Evolutionary conservation across 2,329 filamentous ascomycete species (phyloP).

Genomic region (Aspergillus novoparasiticus): DNA sequence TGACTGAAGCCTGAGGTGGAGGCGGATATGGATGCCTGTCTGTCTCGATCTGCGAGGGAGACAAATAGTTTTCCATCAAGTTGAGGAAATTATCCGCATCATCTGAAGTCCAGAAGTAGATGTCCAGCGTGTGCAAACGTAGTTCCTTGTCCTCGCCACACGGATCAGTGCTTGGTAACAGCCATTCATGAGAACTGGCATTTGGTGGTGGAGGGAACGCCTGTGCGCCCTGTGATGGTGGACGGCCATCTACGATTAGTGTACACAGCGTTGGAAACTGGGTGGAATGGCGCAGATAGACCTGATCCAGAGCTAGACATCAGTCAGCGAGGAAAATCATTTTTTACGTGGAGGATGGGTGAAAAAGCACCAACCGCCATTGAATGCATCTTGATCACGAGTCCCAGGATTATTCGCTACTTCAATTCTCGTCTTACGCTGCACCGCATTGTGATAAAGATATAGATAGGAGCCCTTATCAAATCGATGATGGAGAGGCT

Average conservation of each 20-base stretch:
- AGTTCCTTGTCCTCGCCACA: slow-evolving; percentile 54
- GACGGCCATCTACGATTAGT: slow-evolving; percentile 53
- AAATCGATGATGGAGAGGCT: slow-evolving; percentile 63
- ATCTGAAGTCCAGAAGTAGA: slow-evolving; percentile 66
- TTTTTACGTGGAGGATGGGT: not conserved
- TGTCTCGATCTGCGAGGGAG: slow-evolving; percentile 50
- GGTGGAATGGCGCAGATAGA: slow-evolving; percentile 58
- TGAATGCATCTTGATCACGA: slow-evolving; percentile 65
- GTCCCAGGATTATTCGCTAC: slow-evolving; percentile 66
- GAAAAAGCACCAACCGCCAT: slow-evolving; percentile 52
- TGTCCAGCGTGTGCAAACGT: slow-evolving; percentile 61
- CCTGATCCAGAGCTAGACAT: slow-evolving; percentile 52
- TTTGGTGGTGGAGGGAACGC: slow-evolving; percentile 28
- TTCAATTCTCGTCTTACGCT: slow-evolving; percentile 59
- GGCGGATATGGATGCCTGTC: slow-evolving; percentile 47
- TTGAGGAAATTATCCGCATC: slow-evolving; percentile 60
- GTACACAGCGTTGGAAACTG: slow-evolving; percentile 64
- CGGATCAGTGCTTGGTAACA: slow-evolving; percentile 56
- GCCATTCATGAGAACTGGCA: slow-evolving; percentile 54
- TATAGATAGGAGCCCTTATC: slow-evolving; percentile 68
- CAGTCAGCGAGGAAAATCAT: slow-evolving; percentile 4
- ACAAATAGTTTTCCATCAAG: slow-evolving; percentile 40
- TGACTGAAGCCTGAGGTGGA: slow-evolving; percentile 39
- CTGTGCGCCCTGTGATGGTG: slow-evolving; percentile 28
- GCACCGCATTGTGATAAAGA: slow-evolving; percentile 60